phyloP scores from a whole-genome alignment of 495 filamentous ascomycete species.

The Mytilinidion resinicola region DNA sequence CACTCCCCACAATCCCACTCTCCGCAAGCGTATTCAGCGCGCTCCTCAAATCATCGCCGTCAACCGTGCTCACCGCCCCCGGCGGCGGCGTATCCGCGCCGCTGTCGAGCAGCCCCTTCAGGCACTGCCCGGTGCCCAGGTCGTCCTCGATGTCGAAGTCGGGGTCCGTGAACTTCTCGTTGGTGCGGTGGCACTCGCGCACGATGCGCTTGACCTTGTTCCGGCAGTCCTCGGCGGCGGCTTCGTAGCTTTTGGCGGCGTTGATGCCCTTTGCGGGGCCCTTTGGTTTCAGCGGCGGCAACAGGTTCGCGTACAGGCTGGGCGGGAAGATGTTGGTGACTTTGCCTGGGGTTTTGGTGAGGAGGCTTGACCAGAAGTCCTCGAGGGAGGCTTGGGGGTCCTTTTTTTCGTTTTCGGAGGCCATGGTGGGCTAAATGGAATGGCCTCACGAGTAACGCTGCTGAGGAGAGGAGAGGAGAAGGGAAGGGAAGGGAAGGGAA shows the following conservation, averaged over 20 bases:
- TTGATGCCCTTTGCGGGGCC: conserved; percentile 47
- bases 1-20: conserved; percentile 31
- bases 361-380: conserved; percentile 74
- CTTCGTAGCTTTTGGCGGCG: conserved; percentile 60
- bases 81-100: background rate
- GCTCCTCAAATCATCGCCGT: background rate
- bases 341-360: conserved; percentile 53
- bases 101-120: conserved; percentile 14
- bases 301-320: conserved; percentile 61
- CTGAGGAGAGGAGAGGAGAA: background rate
- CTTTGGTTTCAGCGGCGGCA: conserved; percentile 43
- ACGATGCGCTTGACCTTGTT: conserved; percentile 74
- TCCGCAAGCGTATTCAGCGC: conserved; percentile 12
- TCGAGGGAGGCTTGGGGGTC: conserved; percentile 61
- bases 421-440: conserved; percentile 2
- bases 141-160: conserved; percentile 84
- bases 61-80: background rate
- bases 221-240: conserved; percentile 64
- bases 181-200: conserved; percentile 72
- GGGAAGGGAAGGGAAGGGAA: background rate
- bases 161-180: conserved; percentile 83
- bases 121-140: conserved; percentile 11
- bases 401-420: conserved; percentile 11
- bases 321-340: conserved; percentile 66
- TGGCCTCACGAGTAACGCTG: background rate